phyloP scores from a whole-genome alignment of 1,139 yeast genomes.

The Debaryomyces sp. region DNA sequence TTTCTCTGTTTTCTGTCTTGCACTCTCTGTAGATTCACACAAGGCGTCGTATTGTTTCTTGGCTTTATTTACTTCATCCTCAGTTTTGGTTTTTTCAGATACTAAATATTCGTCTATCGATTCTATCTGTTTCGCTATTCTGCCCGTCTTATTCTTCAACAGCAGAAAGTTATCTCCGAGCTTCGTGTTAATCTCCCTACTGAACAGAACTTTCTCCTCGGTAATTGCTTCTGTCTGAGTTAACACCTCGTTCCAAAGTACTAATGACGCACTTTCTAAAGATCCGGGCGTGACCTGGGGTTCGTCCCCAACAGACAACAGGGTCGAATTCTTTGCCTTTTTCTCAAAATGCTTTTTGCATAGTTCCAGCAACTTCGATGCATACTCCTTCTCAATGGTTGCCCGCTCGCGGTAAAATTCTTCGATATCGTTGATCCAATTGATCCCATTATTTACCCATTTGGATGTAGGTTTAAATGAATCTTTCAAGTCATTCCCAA shows the following conservation, averaged over 20 bases:
- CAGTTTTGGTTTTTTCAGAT: slow-evolving; percentile 59
- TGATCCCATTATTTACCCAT: slow-evolving; percentile 75
- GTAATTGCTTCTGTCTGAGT: slow-evolving; percentile 84
- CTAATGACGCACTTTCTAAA: slow-evolving; percentile 85
- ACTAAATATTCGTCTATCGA: slow-evolving; percentile 60
- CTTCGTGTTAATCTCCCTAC: slow-evolving; percentile 62
- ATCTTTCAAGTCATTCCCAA: slow-evolving; percentile 78
- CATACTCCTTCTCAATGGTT: slow-evolving; percentile 78
- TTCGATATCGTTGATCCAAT: slow-evolving; percentile 79
- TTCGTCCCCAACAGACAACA: slow-evolving; percentile 83
- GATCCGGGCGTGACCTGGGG: slow-evolving; percentile 96
- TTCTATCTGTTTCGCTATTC: slow-evolving; percentile 58
- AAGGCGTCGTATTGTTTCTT: slow-evolving; percentile 77
- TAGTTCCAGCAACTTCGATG: slow-evolving; percentile 64
- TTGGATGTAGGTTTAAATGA: slow-evolving; percentile 73
- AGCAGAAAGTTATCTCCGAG: slow-evolving; percentile 65
- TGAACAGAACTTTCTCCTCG: slow-evolving; percentile 61
- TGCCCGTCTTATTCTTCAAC: slow-evolving; percentile 56
- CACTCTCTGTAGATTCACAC: slow-evolving; percentile 79
- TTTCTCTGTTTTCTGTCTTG: slow-evolving; percentile 71
- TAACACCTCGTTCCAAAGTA: slow-evolving; percentile 90
- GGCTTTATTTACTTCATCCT: slow-evolving; percentile 67
- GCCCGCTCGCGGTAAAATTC: slow-evolving; percentile 85
- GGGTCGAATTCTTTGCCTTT: slow-evolving; percentile 70
- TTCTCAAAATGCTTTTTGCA: slow-evolving; percentile 73